Evolutionary conservation across 805 yeast species (phyloP), one percentile per base, ranked within the genome.

Genomic region (Saturnispora hagleri): DNA sequence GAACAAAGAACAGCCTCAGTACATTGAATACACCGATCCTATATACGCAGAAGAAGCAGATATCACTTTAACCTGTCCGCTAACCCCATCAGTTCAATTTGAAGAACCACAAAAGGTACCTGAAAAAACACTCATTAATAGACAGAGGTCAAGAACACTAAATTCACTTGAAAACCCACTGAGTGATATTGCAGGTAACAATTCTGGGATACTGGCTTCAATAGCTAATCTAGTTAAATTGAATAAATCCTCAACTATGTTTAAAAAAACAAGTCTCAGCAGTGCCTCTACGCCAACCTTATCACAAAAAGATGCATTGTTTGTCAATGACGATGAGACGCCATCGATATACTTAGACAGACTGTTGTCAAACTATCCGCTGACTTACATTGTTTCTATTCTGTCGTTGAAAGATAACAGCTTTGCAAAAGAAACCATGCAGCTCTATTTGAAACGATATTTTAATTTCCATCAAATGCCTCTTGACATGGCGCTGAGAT

Each of bases 401-500:
- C 56, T 74, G 20, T 55, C 73, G 3, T 51, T 59, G 28, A 58
- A 61, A 5, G 72, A 71, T 54, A 54, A 52, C 5, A 58, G 63
- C 4, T 65, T 64, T 26, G 49, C 68, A 50, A 61, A 54, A 45
- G 35, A 15, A 9, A 54, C 61, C 12, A 52, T 59, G 33, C 53
- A 60, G 43, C 61, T 62, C 43, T 62, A 57, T 38, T 60, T 68
- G 48, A 55, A 68, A 42, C 55, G 64, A 15, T 68, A 63, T 46
- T 81, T 81, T 58, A 70, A 77, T 50, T 81, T 85, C 53, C 43
- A 58, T 2, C 69, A 69, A 26, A 78, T 77, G 55, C 86, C 93
- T 0, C 58, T 86, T 17, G 93, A 86, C 58, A 69, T 86, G 53
- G 73, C 90, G 0, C 63, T 86, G 48, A 67, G 90, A 42, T 77